phyloP scores from a whole-genome alignment of 345 rosid genomes.

The Viola odorata region DNA sequence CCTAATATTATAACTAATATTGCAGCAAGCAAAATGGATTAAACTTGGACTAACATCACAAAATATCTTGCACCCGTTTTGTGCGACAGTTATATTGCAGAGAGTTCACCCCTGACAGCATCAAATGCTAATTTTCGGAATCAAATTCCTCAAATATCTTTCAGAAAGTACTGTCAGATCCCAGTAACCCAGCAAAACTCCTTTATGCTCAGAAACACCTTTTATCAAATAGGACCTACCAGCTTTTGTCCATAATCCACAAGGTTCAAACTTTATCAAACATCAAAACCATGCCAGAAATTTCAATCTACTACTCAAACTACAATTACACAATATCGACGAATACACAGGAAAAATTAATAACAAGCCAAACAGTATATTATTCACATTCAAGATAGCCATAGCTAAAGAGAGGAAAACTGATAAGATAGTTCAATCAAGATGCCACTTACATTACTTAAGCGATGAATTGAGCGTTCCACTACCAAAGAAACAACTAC shows the following conservation, averaged over 20 bases:
- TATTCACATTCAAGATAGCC: neutral
- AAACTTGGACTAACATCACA: neutral
- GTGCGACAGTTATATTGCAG: neutral
- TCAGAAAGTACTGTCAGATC: neutral
- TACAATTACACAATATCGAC: neutral
- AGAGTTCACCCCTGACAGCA: neutral
- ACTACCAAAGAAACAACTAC: constrained; percentile 77
- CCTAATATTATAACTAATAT: neutral
- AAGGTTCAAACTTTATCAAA: neutral
- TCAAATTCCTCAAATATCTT: neutral
- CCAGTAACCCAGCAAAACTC: neutral
- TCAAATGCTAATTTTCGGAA: neutral
- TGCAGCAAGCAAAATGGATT: neutral
- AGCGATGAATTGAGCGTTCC: constrained; percentile 75
- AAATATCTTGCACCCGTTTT: neutral
- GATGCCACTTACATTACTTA: constrained; percentile 55
- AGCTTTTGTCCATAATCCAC: neutral
- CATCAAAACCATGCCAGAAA: neutral
- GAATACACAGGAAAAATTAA: neutral
- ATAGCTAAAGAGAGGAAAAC: neutral
- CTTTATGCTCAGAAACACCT: neutral
- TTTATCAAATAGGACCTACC: neutral
- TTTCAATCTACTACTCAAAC: neutral
- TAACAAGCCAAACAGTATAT: neutral
- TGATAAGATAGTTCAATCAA: neutral